Evolutionary conservation across 495 filamentous ascomycete species (phyloP).

Genomic region (Bacidia gigantensis): DNA sequence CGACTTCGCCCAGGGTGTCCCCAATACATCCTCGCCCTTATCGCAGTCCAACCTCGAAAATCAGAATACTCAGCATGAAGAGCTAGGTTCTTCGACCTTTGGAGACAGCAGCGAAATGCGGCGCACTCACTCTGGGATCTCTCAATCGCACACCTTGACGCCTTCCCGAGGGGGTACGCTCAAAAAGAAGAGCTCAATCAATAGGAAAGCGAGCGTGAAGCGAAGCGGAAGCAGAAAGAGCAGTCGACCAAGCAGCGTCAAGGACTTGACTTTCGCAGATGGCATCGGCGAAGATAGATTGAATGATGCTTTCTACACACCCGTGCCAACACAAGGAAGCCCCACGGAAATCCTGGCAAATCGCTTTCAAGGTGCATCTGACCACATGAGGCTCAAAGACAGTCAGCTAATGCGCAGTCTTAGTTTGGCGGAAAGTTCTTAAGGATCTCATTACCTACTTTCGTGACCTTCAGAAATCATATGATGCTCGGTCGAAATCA

Average conservation of each 20-base stretch:
- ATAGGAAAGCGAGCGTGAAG: constrained; percentile 57
- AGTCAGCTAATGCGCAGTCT: background rate
- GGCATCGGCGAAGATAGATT: constrained; percentile 43
- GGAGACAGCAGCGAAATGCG: constrained; percentile 21
- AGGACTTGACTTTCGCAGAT: constrained; percentile 52
- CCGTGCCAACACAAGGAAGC: constrained; percentile 72
- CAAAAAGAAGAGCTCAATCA: constrained; percentile 72
- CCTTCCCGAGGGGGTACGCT: constrained; percentile 65
- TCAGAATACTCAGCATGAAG: constrained; percentile 1
- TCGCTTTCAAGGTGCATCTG: constrained; percentile 68
- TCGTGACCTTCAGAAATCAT: constrained; percentile 79
- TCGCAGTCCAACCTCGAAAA: constrained; percentile 8
- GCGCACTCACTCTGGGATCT: constrained; percentile 40
- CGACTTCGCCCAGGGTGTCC: constrained; percentile 13
- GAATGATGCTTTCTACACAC: constrained; percentile 77
- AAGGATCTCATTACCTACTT: constrained; percentile 94
- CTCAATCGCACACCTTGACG: constrained; percentile 33
- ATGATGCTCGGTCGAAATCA: constrained; percentile 74
- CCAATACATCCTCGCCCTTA: constrained; percentile 5
- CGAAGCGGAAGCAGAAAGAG: constrained; percentile 64
- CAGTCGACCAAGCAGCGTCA: constrained; percentile 68
- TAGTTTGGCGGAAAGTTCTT: constrained; percentile 88
- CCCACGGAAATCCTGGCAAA: constrained; percentile 84
- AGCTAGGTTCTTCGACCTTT: constrained; percentile 5
- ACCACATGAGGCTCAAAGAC: background rate